Conservation (phyloP, 768 basidiomycete genomes). For the Lepiota brunneoincarnata region DNA sequence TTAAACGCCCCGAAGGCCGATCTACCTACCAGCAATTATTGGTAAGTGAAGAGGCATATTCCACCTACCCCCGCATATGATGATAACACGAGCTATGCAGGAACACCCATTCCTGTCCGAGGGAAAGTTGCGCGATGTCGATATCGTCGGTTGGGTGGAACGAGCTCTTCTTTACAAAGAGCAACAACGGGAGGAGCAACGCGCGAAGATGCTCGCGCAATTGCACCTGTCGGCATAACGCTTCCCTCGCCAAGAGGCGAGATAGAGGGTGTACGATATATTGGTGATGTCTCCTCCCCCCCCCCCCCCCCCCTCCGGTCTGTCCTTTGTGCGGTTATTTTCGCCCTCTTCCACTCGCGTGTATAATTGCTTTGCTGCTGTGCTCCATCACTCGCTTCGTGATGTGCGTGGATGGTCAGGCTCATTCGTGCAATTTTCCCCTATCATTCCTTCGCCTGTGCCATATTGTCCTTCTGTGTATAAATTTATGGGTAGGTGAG, state of each 20-base stretch:
- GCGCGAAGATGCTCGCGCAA: constrained; percentile 8
- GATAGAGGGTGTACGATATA: constrained; percentile 9
- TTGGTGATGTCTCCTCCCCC: background rate
- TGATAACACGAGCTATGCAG: background rate
- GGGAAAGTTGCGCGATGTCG: constrained; percentile 7
- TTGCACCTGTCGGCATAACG: constrained; percentile 1
- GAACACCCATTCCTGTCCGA: constrained; percentile 14
- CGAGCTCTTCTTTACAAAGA: constrained; percentile 8
- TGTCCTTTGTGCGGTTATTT: background rate
- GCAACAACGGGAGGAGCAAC: constrained; percentile 8
- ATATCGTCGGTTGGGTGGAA: constrained; percentile 15
- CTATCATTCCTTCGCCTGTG: too few relatives aligned
- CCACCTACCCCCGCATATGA: background rate
- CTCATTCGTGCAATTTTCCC: too few relatives aligned
- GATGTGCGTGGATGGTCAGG: background rate
- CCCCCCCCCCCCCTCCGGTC: background rate
- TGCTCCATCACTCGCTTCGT: background rate
- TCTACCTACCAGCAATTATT: constrained; percentile 85
- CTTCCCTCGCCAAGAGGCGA: background rate
- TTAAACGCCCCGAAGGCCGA: constrained; percentile 75
- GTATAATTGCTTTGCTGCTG: background rate
- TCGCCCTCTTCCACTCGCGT: constrained; percentile 4
- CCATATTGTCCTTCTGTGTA: too few relatives aligned
- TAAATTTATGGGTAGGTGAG: too few relatives aligned
- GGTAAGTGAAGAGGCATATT: constrained; percentile 34